Base-by-base conservation (phyloP, 2,329 filamentous ascomycete genomes). In the Hawksworthiomyces lignivorus region DNA sequence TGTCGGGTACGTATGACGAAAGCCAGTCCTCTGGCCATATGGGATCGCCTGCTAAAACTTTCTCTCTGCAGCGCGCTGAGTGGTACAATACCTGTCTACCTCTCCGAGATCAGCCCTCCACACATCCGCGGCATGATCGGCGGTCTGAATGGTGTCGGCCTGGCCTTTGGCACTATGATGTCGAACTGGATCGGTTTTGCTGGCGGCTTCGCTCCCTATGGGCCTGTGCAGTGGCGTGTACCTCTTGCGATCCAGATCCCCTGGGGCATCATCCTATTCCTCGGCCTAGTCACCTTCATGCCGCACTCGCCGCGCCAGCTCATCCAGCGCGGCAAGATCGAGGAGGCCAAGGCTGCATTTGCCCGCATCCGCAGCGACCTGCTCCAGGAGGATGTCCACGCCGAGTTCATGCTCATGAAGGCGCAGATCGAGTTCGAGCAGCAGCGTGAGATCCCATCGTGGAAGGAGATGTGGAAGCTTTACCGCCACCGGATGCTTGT, bases 101-200 rank as follows among this genome's bases (percentile, higher is more conserved):
- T 76, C 15, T 68, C 62, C 39, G 73, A 77, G 50, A 75, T 76
- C 42, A 69, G 69, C 1, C 59, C 70, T 2, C 68, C 69, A 0
- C 52, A 61, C 8, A 58, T 60, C 39, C 65, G 72, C 28, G 72
- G 72, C n/a, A 56, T 75, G 12, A 74, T 75, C 44, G 72, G 68
- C 14, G 70, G 72, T 12, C 63, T 71, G 32, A 72, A 68, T 1
- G 73, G 73, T 7, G 70, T 69, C 38, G 73, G 72, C 7, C 73
- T 76, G 44, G 64, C 70, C 3, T 69, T 74, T 39, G 73, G 73
- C 10, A 74, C 70, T 4, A 74, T 75, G 70, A 58, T 62, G 48
- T 72, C 69, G 5, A 77, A 77, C 52, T 77, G 73, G 73, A 65
- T 75, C 4, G 73, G 73, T 4, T 76, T 69, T 48, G 71, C 70